Base-by-base conservation (phyloP, 371 early-diverging fungal genomes). In the Quaeritorhiza haematococci region DNA sequence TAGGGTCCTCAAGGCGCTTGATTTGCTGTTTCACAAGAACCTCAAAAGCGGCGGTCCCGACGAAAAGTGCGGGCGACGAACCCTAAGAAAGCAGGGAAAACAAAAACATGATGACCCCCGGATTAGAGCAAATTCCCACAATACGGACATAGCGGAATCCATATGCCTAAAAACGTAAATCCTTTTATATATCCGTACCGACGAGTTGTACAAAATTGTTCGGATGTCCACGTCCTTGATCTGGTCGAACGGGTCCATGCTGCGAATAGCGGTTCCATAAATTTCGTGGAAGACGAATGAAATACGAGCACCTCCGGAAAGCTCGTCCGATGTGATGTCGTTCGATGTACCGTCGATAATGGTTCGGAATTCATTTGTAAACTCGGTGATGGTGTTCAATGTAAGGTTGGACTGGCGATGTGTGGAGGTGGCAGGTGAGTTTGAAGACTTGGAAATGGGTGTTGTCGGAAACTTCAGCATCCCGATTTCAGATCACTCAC, bases 231-330 rank as follows among this genome's bases (percentile, higher is more conserved):
- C 84, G 72, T 98, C 98, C 65, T 97, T 95, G 65, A 95, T 86
- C 62, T 94, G 92, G 56, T 95, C 96, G 49, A 98, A 89, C 8
- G 97, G 94, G 70, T 98, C 96, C 64, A 99, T 83, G 26, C 81
- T 75, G 53, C 91, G 90, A 63, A 99, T 83, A 42, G 92, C 95
- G 62, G 84, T 84, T n/a, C 89, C 77, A 66, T 86, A 99, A 43
- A 96, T 85, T 64, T 94, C 94, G 71, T 99, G 97, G 75, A 98
- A 96, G 42, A 98, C 97, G 83, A 93, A 98, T 62, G 89, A 86
- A 53, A 99, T 92, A 66, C 98, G 89, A 3, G 99, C 99, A 63
- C 99, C 99, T 57, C 98, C 98, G 28, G 91, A 86, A 3, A 99
- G 78, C 74, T 99, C 98, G 72, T 86, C 90, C 38, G 90, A 84